Conservation (phyloP, 192 early-diverging fungal genomes). For the Polychytrium aggregatum region DNA sequence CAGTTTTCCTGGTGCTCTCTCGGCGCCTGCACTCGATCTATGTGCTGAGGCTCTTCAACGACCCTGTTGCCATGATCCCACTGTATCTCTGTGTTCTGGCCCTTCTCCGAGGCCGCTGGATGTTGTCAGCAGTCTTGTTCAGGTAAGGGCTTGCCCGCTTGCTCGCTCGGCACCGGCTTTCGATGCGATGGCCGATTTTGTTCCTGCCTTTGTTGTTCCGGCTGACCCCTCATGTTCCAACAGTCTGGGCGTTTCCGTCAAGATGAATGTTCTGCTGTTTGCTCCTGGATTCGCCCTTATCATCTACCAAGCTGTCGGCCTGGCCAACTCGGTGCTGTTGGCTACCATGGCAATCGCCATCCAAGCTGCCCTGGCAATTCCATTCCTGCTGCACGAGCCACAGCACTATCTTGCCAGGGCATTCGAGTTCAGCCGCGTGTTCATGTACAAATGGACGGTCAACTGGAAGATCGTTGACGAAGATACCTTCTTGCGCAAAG, state of each 20-base stretch:
- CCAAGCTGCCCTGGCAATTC: slow-evolving; percentile 46
- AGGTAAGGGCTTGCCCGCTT: slow-evolving; percentile 32
- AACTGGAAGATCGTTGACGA: slow-evolving; percentile 84
- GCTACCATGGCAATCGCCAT: background rate
- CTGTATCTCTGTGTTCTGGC: slow-evolving; percentile 58
- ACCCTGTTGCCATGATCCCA: slow-evolving; percentile 79
- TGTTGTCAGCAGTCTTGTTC: slow-evolving; percentile 42
- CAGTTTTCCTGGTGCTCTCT: slow-evolving; percentile 60
- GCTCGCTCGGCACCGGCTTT: background rate
- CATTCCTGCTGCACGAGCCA: slow-evolving; percentile 48
- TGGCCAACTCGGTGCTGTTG: slow-evolving; percentile 26
- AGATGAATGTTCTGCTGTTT: slow-evolving; percentile 91
- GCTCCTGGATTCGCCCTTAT: slow-evolving; percentile 75
- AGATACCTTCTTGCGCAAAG: slow-evolving; percentile 48
- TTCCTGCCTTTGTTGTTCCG: no score
- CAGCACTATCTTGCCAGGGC: slow-evolving; percentile 58
- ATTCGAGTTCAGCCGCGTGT: slow-evolving; percentile 81
- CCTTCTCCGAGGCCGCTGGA: slow-evolving; percentile 42
- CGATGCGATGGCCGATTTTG: background rate
- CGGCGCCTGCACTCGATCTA: slow-evolving; percentile 91
- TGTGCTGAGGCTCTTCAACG: slow-evolving; percentile 86
- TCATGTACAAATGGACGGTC: slow-evolving; percentile 87
- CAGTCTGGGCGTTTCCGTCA: slow-evolving; percentile 76
- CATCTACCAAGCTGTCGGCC: slow-evolving; percentile 26
- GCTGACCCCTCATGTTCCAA: background rate